Evolutionary conservation across 371 early-diverging fungal species (phyloP).

Genomic region (Haplosporangium sp.): DNA sequence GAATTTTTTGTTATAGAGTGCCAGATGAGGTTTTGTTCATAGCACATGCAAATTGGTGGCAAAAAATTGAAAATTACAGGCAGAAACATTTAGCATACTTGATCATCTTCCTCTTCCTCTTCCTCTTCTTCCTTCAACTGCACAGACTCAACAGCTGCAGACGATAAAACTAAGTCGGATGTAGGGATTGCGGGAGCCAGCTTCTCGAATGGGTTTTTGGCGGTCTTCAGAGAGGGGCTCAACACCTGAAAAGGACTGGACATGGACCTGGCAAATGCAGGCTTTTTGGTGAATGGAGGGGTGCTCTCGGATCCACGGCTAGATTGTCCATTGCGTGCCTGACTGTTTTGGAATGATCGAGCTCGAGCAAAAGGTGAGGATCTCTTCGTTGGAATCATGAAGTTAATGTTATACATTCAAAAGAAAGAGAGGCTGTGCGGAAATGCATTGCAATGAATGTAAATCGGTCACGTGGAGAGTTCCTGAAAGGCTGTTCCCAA

Average conservation of each 20-base stretch:
- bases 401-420: not conserved
- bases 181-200: conserved; percentile 12
- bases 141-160: not conserved
- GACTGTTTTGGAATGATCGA: conserved; percentile 31
- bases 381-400: conserved; percentile 47
- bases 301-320: not conserved
- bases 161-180: not conserved
- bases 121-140: not conserved
- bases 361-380: conserved; percentile 48
- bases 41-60: conserved; percentile 14
- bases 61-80: not conserved
- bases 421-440: too few relatives aligned
- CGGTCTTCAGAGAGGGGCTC: conserved; percentile 22
- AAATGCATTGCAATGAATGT: too few relatives aligned
- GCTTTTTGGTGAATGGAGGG: conserved; percentile 32
- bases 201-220: conserved; percentile 47
- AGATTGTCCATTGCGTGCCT: conserved; percentile 5
- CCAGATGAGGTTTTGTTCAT: not conserved
- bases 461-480: too few relatives aligned
- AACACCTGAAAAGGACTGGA: conserved; percentile 52
- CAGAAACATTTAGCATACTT: too few relatives aligned
- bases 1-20: not conserved
- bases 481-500: too few relatives aligned
- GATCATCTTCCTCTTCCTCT: too few relatives aligned
- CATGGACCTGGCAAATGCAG: conserved; percentile 29